Percentiles rank a stretch among this genome's conserved stretches.
These are phyloP conservation scores for Penicillium cosmopolitanum DNA, from an alignment of 495 filamentous ascomycete species.

Conservation along the genomic window DNA sequence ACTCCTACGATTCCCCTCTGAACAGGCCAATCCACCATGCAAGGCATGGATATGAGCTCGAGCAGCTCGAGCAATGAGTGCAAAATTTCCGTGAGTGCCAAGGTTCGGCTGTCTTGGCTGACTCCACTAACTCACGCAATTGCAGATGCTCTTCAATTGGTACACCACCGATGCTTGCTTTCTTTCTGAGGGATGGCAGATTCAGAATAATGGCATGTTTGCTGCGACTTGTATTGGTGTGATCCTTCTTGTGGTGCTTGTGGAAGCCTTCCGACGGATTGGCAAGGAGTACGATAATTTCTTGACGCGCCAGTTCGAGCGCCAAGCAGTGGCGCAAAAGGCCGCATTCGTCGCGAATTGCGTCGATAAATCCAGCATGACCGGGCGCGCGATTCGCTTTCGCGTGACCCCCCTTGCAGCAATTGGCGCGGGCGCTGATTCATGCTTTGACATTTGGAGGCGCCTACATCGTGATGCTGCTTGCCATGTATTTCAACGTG, in stretches of 20 bases:
- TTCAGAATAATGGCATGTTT: conserved; percentile 61
- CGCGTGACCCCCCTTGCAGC: conserved; percentile 56
- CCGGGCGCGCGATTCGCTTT: conserved; percentile 29
- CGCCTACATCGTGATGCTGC: conserved; percentile 69
- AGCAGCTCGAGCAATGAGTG: conserved; percentile 25
- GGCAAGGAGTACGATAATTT: conserved; percentile 61
- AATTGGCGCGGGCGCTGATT: conserved; percentile 57
- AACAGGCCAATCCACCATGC: conserved; percentile 6
- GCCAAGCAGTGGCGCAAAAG: conserved; percentile 25
- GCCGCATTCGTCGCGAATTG: conserved; percentile 22
- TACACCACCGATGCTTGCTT: conserved; percentile 68
- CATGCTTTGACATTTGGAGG: conserved; percentile 66
- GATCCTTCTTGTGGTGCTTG: conserved; percentile 59
- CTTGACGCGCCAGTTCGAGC: conserved; percentile 49
- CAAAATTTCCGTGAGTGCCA: conserved; percentile 31
- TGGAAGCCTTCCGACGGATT: conserved; percentile 62
- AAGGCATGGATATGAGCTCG: conserved; percentile 26
- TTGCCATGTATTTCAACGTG: conserved; percentile 63
- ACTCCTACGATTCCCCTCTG: background rate
- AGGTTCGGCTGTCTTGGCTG: conserved; percentile 9
- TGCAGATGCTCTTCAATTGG: conserved; percentile 75
- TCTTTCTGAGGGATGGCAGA: conserved; percentile 62
- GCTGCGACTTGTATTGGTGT: conserved; percentile 70
- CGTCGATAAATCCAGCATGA: background rate
- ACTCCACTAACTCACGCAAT: conserved; percentile 2